These are phyloP conservation scores for Platanus orientalis DNA, from an alignment of 164 flowering plant species.

Conservation along the genomic window DNA sequence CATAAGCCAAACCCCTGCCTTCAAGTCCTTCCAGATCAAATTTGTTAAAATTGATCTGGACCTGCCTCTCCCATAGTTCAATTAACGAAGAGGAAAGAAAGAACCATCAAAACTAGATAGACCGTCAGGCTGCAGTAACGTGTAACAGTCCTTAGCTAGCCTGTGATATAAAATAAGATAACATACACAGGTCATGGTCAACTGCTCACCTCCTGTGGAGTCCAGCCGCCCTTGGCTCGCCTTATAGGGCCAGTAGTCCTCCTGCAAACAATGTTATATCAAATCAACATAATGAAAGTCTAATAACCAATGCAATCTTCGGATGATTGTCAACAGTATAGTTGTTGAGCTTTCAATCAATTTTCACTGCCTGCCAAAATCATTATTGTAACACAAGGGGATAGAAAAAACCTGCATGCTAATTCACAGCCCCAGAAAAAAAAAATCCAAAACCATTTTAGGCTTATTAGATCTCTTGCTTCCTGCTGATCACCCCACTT, in stretches of 20 bases:
- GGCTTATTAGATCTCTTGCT: neutral
- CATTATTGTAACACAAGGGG: neutral
- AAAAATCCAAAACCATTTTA: neutral
- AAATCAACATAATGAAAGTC: neutral
- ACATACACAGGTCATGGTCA: neutral
- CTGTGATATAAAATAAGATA: neutral
- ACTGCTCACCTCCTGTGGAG: slow-evolving; percentile 72
- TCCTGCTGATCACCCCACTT: neutral
- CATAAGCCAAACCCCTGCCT: neutral
- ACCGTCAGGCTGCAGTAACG: too few relatives aligned
- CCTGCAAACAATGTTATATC: slow-evolving; percentile 37
- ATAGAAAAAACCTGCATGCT: neutral
- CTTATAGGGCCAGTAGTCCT: slow-evolving; percentile 90
- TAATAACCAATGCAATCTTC: neutral
- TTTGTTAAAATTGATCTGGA: neutral
- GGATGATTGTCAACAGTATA: neutral
- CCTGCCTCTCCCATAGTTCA: too few relatives aligned
- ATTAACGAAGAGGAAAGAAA: neutral
- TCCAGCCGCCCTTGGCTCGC: slow-evolving; percentile 98
- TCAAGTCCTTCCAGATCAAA: slow-evolving; percentile 1
- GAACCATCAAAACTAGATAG: neutral
- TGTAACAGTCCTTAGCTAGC: too few relatives aligned
- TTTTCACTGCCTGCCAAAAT: too few relatives aligned
- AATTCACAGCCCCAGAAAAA: neutral
- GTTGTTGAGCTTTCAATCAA: neutral